Evolutionary conservation across 2,329 filamentous ascomycete species (phyloP).

Genomic region (Aspergillus fischeri): DNA sequence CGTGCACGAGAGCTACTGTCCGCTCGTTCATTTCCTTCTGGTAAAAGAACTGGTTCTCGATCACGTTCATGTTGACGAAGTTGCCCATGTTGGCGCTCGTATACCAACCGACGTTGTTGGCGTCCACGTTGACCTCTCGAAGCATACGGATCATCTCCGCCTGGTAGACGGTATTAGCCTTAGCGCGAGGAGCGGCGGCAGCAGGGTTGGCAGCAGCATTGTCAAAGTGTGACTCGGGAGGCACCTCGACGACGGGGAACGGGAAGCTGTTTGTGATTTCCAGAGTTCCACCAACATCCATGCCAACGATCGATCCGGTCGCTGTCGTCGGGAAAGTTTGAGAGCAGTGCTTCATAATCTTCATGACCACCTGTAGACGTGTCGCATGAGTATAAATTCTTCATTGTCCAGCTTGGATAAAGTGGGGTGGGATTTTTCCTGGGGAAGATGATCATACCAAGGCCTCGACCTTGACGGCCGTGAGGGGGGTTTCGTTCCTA

Average conservation of each 20-base stretch:
- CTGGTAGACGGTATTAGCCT: slow-evolving; percentile 84
- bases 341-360: slow-evolving; percentile 94
- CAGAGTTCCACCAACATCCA: slow-evolving; percentile 77
- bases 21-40: slow-evolving; percentile 86
- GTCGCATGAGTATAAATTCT: slow-evolving; percentile 22
- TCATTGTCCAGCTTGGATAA: slow-evolving; percentile 16
- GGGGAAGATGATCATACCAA: slow-evolving; percentile 59
- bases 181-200: slow-evolving; percentile 84
- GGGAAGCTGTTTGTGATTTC: slow-evolving; percentile 94
- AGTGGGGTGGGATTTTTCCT: slow-evolving; percentile 31
- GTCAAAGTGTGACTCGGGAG: slow-evolving; percentile 68
- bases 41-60: slow-evolving; percentile 98
- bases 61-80: slow-evolving; percentile 89
- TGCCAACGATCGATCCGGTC: slow-evolving; percentile 86
- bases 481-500: slow-evolving; percentile 68
- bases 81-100: slow-evolving; percentile 98
- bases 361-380: slow-evolving; percentile 75
- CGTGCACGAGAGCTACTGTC: slow-evolving; percentile 86
- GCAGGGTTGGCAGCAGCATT: slow-evolving; percentile 66
- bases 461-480: slow-evolving; percentile 89
- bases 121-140: slow-evolving; percentile 96
- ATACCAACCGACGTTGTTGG: slow-evolving; percentile 98
- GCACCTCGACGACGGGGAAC: slow-evolving; percentile 77
- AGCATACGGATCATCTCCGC: slow-evolving; percentile 96
- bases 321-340: slow-evolving; percentile 82